Evolutionary conservation across 1,284 basidiomycete genomes (phyloP), one percentile per base, ranked within the genome.

Genomic region (Pascua sp.): DNA sequence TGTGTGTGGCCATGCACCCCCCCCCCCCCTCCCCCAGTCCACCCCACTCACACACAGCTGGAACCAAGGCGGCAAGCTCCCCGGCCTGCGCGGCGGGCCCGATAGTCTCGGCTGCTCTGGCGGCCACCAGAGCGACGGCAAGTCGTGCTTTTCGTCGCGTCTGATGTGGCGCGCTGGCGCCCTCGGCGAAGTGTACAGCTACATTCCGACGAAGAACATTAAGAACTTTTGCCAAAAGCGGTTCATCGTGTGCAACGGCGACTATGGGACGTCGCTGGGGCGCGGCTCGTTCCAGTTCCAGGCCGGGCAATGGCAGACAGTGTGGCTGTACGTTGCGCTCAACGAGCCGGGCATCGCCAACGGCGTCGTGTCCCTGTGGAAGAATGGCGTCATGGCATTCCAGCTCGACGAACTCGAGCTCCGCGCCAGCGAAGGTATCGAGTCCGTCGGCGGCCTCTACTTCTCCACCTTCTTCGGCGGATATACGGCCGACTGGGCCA

Each of bases 381-480:
- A 75, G 65, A 76, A 78, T 59, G 71, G 71, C 37, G 67, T 69
- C 32, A 67, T 62, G 59, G 72, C 70, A 4, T 60, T 77, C 16
- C 51, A 65, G 11, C 71, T 76, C 60, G 57, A 57, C 15, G 68
- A 76, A 53, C 68, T 78, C 51, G 70, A 67, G 53, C 45, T 79
- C 42, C 70, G 77, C n/a, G 60, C 64, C 4, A 64, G 73, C 1
- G 46, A 49, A 15, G 44, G 54, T 32, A 62, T 79, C 17, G 43
- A 55, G 36, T 63, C 64, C 7, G 63, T 76, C 36, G 69, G 68
- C 24, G 75, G 73, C 4, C 60, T 77, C 32, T 77, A 71, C 67
- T 78, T 78, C 57, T 75, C 73, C 17, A 78, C 77, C 18, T 79
- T 79, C 60, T 78, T 79, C 57, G 77, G 77, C 42, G 77, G 77